Evolutionary conservation across 2,329 filamentous ascomycete genomes (phyloP).

Genomic region (Aspergillus proliferans): DNA sequence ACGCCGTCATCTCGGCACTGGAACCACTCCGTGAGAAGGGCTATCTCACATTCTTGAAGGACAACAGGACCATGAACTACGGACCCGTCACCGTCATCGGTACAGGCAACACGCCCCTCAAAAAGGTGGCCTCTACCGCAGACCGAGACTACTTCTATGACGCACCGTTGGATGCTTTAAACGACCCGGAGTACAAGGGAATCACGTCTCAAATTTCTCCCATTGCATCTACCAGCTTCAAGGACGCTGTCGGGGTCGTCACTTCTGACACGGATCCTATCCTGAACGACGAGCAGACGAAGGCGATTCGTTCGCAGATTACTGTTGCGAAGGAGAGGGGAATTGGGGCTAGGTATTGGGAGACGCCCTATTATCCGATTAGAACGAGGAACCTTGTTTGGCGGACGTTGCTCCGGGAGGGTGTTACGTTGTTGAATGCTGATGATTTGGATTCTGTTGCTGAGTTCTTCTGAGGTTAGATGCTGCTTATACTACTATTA

Average conservation of each 20-base stretch:
- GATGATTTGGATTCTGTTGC: constrained; percentile 55
- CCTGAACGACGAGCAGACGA: constrained; percentile 38
- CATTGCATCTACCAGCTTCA: constrained; percentile 51
- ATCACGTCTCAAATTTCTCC: constrained; percentile 47
- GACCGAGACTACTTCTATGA: constrained; percentile 57
- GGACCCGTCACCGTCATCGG: constrained; percentile 56
- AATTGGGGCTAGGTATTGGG: constrained; percentile 58
- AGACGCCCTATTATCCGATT: constrained; percentile 55
- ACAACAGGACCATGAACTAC: constrained; percentile 38
- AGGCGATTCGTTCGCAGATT: constrained; percentile 49
- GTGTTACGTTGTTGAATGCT: constrained; percentile 57
- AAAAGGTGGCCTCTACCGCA: constrained; percentile 41
- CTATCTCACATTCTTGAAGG: constrained; percentile 49
- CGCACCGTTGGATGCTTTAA: constrained; percentile 45
- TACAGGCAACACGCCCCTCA: constrained; percentile 52
- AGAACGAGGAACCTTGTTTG: constrained; percentile 55
- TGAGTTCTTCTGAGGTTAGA: constrained; percentile 10
- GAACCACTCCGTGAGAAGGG: constrained; percentile 49
- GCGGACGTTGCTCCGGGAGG: constrained; percentile 51
- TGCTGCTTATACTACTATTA: neutral
- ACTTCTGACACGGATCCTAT: constrained; percentile 31
- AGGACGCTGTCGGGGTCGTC: constrained; percentile 33
- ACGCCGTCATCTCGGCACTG: constrained; percentile 51
- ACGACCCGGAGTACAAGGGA: constrained; percentile 33
- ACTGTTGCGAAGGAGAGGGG: constrained; percentile 49